Conservation (phyloP, 1,139 yeast genomes). For the Keqinozyma sinolaborantium region DNA sequence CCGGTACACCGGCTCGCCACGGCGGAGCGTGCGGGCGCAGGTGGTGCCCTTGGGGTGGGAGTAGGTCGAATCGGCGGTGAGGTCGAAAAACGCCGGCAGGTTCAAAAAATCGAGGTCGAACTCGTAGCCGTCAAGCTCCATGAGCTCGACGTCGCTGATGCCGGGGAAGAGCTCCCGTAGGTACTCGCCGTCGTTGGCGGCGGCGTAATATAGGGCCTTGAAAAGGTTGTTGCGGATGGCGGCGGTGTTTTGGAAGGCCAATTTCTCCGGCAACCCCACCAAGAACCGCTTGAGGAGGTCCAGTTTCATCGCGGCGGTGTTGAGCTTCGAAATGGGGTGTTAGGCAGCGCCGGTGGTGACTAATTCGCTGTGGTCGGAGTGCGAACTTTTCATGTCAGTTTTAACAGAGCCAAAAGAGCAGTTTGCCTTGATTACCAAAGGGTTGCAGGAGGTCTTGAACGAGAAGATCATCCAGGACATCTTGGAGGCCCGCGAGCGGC, state of each 20-base stretch:
- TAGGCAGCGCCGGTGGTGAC: no score
- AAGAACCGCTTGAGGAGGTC: constrained; percentile 24
- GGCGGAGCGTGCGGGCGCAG: constrained; percentile 59
- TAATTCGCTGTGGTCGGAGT: no score
- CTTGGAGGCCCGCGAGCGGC: constrained; percentile 75
- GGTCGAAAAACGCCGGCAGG: constrained; percentile 3
- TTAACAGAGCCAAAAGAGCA: constrained; percentile 54
- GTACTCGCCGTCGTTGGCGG: constrained; percentile 27
- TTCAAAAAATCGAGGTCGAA: constrained; percentile 7
- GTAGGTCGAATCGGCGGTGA: constrained; percentile 9
- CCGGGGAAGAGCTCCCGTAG: constrained; percentile 24
- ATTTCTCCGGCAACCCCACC: constrained; percentile 22
- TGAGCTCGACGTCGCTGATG: constrained; percentile 15
- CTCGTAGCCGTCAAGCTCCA: constrained; percentile 12
- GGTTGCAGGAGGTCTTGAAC: constrained; percentile 88
- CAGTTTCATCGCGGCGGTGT: constrained; percentile 13
- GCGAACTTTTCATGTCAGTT: constrained; percentile 16
- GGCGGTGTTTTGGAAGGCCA: constrained; percentile 13
- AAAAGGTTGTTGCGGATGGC: constrained; percentile 17
- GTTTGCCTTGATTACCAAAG: constrained; percentile 74
- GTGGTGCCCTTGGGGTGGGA: constrained; percentile 36
- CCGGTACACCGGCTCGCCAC: constrained; percentile 63
- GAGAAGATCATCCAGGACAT: constrained; percentile 84
- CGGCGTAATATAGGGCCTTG: constrained; percentile 28
- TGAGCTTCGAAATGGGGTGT: no score